Base-by-base conservation (phyloP, 2,329 filamentous ascomycete genomes). In the Stagonosporopsis tanaceti region DNA sequence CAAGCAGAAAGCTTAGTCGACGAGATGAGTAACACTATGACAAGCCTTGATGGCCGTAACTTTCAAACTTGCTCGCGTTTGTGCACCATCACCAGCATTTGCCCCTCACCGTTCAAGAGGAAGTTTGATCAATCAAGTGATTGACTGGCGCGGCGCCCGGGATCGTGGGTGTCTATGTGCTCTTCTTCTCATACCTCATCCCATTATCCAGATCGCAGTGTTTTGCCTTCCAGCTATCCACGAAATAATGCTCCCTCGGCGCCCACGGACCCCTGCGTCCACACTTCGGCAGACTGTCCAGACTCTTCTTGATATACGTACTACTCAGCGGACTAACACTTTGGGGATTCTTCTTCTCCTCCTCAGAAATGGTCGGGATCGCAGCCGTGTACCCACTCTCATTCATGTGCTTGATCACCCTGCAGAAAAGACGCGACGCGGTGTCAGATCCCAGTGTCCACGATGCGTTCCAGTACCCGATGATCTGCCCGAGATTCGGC, bases 371-470 rank as follows among this genome's bases (percentile, higher is more conserved):
- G 1, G 77, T 67, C 0, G 86, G 85, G 1, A 79, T 77, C 0
- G 81, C 81, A 12, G 71, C 75, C 0, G 71, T 74, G 3, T 78
- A 75, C 0, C 77, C 76, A 9, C 80, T 76, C 6, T 77, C 70
- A 12, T 76, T 63, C 81, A 88, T 84, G 50, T 79, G 65, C 66
- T 80, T 80, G 51, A 86, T 64, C 4, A 89, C 69, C 0, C 85
- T 78, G 0, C 80, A 76, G 4, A 84, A 74, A 1, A 86, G 76
- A 25, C 77, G 76, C 0, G 80, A 79, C 1, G 82, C 82, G 0
- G 79, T 80, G 56, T 90, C 87, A 0, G 83, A 82, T 1, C 85
- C 86, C 0, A 88, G 77, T 0, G 87, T 89, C 87, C 87, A 90
- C 0, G 83, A 81, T 0, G 81, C 81, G 38, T 86, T 82, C 27